phyloP scores from a whole-genome alignment of 2,329 filamentous ascomycete genomes.

The Fusarium sp. region DNA sequence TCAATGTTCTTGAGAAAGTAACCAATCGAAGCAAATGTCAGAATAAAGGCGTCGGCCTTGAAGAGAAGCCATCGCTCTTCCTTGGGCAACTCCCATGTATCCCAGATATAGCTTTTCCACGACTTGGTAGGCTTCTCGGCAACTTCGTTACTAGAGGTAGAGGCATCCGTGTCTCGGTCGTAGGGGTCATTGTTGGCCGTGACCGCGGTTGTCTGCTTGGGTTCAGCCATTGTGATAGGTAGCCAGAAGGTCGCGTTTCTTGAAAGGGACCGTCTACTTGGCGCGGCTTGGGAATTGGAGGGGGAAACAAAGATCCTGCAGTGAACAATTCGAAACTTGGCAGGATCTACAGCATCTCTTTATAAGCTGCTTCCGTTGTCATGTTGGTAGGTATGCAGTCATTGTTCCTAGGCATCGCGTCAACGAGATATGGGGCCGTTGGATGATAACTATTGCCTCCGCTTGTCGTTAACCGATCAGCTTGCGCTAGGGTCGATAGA shows the following conservation, averaged over 20 bases:
- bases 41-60: slow-evolving; percentile 51
- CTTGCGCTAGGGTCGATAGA: not conserved
- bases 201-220: slow-evolving; percentile 1
- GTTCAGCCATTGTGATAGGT: slow-evolving; percentile 7
- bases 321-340: not conserved
- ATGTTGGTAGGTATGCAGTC: slow-evolving; percentile 21
- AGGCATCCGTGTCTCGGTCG: slow-evolving; percentile 8
- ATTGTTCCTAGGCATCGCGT: slow-evolving; percentile 38
- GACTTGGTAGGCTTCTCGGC: slow-evolving; percentile 14
- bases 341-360: not conserved
- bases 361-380: not conserved
- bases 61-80: slow-evolving; percentile 50
- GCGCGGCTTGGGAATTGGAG: not conserved
- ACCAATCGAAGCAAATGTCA: slow-evolving; percentile 50
- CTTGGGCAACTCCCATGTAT: slow-evolving; percentile 49
- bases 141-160: not conserved
- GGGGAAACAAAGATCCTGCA: not conserved
- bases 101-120: slow-evolving; percentile 55
- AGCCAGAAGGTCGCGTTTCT: not conserved
- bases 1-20: slow-evolving; percentile 54
- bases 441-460: not conserved
- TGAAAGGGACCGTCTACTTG: slow-evolving; percentile 1
- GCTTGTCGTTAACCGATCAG: no score
- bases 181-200: not conserved
- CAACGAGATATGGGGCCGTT: slow-evolving; percentile 10